A percentile compares a stretch with the other conserved stretches of the same genome.
These are phyloP conservation scores for Pelargonium myrrhifolium DNA, from an alignment of 441 rosid genomes.

Conservation along the genomic window DNA sequence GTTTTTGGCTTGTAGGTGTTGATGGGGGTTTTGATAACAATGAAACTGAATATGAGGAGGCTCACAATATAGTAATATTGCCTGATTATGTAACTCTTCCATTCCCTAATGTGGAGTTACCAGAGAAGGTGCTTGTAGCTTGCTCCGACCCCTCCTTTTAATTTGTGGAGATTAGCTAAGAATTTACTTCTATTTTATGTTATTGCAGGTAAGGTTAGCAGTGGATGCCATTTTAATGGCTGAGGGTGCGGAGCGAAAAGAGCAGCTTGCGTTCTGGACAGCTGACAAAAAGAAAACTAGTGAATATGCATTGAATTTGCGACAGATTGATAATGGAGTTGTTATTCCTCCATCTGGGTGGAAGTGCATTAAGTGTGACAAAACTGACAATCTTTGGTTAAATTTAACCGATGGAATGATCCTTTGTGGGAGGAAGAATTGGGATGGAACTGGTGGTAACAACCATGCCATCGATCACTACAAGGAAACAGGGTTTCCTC, in stretches of 20 bases:
- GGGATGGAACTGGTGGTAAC: constrained; percentile 98
- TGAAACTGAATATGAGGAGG: constrained; percentile 74
- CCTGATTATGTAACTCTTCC: constrained; percentile 68
- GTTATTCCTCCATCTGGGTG: constrained; percentile 77
- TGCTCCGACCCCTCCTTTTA: neutral
- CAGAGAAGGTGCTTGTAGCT: constrained; percentile 67
- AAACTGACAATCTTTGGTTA: constrained; percentile 85
- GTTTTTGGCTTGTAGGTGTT: constrained; percentile 45
- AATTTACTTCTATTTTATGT: constrained; percentile 5
- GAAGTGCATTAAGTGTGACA: constrained; percentile 86
- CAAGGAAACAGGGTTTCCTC: constrained; percentile 79
- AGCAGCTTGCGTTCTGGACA: constrained; percentile 86
- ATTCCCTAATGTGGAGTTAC: constrained; percentile 87
- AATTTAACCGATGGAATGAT: constrained; percentile 94
- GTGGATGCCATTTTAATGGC: constrained; percentile 71
- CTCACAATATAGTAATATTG: constrained; percentile 56
- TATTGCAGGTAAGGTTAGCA: constrained; percentile 69
- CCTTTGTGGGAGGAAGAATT: constrained; percentile 85
- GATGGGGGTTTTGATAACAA: constrained; percentile 92
- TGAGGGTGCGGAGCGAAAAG: constrained; percentile 83
- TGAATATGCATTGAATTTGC: constrained; percentile 65
- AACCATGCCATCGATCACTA: constrained; percentile 86
- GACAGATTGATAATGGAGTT: constrained; percentile 65
- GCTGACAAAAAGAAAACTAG: constrained; percentile 79
- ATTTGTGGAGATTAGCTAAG: neutral